Base-by-base conservation (phyloP, 768 basidiomycete species). In the Inosperma sp. region DNA sequence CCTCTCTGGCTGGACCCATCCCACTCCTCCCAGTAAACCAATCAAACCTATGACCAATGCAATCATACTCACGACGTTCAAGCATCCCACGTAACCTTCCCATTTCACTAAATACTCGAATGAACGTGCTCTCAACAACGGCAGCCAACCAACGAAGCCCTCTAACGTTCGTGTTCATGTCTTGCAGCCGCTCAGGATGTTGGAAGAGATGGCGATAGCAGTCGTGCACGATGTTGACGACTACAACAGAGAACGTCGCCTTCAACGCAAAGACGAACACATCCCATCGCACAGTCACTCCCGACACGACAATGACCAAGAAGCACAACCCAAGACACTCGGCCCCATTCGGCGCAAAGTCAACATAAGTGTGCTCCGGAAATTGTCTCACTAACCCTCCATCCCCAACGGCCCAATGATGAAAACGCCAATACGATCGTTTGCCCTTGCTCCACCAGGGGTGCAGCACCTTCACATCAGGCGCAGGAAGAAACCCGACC, bases 401-500 rank as follows among this genome's bases (percentile, higher is more conserved):
- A 22, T 83, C 82, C 2, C 81, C 81, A 39, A 74, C 70, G 1
- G 76, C 71, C 81, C 82, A 82, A 72, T 73, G 76, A 53, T 77
- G 78, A 54, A 82, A 82, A 16, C 80, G 63, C 68, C 63, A 71
- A 52, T 83, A 82, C 0, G 74, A 62, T 19, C 68, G 56, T 9
- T 42, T 68, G 2, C 80, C 82, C 3, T 59, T 57, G 39, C 72
- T 67, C 81, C 81, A 82, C 73, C 77, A 82, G 5, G 80, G 79
- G 61, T 83, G 81, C 6, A 72, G 77, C 14, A 76, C 78, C n/a
- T 65, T 49, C 7, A 78, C 78, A 0, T 63, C 43, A 2, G 79
- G 79, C 12, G 80, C 80, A 2, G 78, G 65, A 23, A 62, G 53
- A 53, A 83, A 80, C 0, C 78, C 76, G 30, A 68, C 61, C 5